These are phyloP conservation scores for Prunus yedoensis DNA, from an alignment of 331 rosid genomes.

Conservation along the genomic window DNA sequence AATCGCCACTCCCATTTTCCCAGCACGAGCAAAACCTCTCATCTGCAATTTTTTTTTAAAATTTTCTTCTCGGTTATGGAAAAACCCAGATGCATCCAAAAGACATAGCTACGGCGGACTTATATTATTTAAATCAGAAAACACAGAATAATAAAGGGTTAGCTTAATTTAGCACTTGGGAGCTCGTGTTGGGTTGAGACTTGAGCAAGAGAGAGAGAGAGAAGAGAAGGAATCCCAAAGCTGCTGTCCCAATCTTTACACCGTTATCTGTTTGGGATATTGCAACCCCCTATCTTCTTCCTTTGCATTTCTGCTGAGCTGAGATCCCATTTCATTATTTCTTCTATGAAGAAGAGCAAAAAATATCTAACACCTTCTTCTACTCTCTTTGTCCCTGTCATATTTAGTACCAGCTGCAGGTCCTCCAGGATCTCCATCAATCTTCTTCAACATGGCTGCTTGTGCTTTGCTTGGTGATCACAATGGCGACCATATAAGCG, in stretches of 20 bases:
- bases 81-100: conserved; percentile 46
- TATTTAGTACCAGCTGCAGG: neutral
- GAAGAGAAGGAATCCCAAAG: conserved; percentile 48
- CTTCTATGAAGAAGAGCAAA: neutral
- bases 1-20: conserved; percentile 36
- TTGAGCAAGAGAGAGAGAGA: conserved; percentile 5
- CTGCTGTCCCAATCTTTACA: conserved; percentile 71
- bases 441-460: conserved; percentile 43
- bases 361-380: neutral
- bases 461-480: conserved; percentile 47
- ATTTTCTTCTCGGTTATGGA: conserved; percentile 30
- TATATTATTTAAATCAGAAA: conserved; percentile 38
- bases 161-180: conserved; percentile 35
- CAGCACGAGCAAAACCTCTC: conserved; percentile 15
- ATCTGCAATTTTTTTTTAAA: neutral
- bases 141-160: neutral
- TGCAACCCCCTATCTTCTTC: conserved; percentile 12
- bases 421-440: neutral
- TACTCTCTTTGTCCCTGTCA: neutral
- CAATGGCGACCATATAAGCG: conserved; percentile 9
- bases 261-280: conserved; percentile 73
- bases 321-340: conserved; percentile 4
- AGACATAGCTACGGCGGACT: conserved; percentile 44
- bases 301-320: neutral
- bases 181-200: conserved; percentile 52